These are phyloP conservation scores for Colletotrichum karsti DNA, from an alignment of 2,329 filamentous ascomycete species.

Conservation along the genomic window DNA sequence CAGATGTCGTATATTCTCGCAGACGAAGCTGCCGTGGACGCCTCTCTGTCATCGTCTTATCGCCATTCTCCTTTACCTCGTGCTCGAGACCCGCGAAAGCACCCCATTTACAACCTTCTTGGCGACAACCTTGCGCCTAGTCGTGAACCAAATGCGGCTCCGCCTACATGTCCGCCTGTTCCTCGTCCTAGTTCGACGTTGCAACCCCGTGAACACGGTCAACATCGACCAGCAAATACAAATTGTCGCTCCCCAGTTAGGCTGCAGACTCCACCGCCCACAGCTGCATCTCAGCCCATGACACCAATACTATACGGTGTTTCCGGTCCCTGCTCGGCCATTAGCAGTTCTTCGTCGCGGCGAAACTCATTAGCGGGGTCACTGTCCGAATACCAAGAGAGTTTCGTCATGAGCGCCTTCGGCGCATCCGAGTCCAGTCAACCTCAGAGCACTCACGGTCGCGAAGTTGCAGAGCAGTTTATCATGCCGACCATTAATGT, in stretches of 20 bases:
- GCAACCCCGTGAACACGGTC: not conserved
- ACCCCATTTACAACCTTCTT: not conserved
- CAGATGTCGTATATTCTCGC: constrained; percentile 63
- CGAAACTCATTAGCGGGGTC: constrained; percentile 60
- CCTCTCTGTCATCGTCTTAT: constrained; percentile 39
- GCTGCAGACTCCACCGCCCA: constrained; percentile 18
- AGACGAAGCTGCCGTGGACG: constrained; percentile 58
- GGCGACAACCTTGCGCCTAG: not conserved
- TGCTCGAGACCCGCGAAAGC: constrained; percentile 44
- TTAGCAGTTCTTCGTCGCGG: constrained; percentile 61
- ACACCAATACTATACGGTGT: constrained; percentile 54
- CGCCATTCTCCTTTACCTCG: constrained; percentile 31
- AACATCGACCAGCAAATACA: not conserved
- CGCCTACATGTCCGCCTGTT: not conserved
- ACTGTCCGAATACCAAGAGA: constrained; percentile 48
- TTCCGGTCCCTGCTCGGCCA: constrained; percentile 47
- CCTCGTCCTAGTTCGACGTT: constrained; percentile 33
- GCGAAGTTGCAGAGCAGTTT: constrained; percentile 73
- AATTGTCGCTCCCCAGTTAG: constrained; percentile 7
- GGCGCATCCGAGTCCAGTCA: constrained; percentile 21
- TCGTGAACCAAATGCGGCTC: constrained; percentile 8
- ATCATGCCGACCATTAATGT: constrained; percentile 97
- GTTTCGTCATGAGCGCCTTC: constrained; percentile 35
- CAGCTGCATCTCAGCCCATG: constrained; percentile 49
- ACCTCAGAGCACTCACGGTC: constrained; percentile 46